A percentile compares a stretch with the other conserved stretches of the same genome.
phyloP scores from a whole-genome alignment of 2,329 filamentous ascomycete species.

The Ophiostoma sp. region DNA sequence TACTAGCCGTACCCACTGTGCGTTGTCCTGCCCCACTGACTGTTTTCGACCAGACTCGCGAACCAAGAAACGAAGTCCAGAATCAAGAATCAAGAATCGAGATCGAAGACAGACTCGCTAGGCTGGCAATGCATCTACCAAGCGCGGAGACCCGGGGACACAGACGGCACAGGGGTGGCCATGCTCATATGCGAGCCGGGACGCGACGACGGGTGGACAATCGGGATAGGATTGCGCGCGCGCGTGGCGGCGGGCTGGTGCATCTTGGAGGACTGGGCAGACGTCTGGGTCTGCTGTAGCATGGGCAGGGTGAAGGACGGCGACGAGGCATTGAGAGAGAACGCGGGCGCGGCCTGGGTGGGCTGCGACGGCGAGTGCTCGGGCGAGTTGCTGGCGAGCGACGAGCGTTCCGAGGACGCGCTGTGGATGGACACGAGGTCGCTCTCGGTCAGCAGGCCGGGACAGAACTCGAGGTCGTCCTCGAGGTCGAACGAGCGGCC shows the following conservation, averaged over 20 bases:
- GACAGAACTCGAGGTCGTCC: constrained; percentile 94
- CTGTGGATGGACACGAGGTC: constrained; percentile 90
- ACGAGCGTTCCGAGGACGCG: constrained; percentile 84
- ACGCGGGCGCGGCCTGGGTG: constrained; percentile 68
- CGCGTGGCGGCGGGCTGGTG: constrained; percentile 68
- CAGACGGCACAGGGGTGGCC: constrained; percentile 69
- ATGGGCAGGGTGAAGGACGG: constrained; percentile 60
- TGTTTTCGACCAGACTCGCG: not conserved
- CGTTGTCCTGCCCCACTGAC: not conserved
- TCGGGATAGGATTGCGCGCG: constrained; percentile 90
- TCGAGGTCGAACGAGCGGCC: constrained; percentile 92
- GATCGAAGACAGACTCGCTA: not conserved
- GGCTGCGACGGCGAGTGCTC: constrained; percentile 85
- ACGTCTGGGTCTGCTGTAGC: constrained; percentile 52
- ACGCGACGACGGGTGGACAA: constrained; percentile 64
- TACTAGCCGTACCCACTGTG: not conserved
- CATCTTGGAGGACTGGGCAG: constrained; percentile 57
- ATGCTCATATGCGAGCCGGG: constrained; percentile 78
- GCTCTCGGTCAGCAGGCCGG: constrained; percentile 75
- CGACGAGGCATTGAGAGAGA: constrained; percentile 65
- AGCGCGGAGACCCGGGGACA: constrained; percentile 50
- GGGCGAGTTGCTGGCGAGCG: constrained; percentile 88
- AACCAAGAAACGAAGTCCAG: no score
- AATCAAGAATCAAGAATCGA: no score
- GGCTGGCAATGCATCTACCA: not conserved